Base-by-base conservation (phyloP, 768 basidiomycete genomes). In the Kondoa subrosea region DNA sequence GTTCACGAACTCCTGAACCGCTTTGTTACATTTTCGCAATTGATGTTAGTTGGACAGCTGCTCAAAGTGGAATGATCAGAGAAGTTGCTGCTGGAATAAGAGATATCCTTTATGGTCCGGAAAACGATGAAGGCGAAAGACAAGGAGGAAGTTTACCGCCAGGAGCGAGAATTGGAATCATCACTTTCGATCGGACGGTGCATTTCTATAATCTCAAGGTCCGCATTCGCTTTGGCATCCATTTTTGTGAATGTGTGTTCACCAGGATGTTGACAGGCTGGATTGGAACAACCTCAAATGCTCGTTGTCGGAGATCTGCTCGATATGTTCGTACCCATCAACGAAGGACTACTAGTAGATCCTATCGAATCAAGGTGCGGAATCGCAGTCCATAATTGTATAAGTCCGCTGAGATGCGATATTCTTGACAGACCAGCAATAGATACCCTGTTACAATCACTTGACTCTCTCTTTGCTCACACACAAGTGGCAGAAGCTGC, bases 141-240 rank as follows among this genome's bases (percentile, higher is more conserved):
- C 31, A n/a, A 17, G 63, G 59, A 57, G 56, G 56, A 40, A 66
- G 70, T 2, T 61, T 76, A 29, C 74, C 75, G 1, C 33, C 56
- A 16, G 75, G 74, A 15, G 71, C 71, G 3, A 79, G 71, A 65
- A 74, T 96, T n/a, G 87, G 85, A 1, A 85, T 99, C 70, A 68
- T 96, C 29, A 88, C 91, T 0, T 95, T 85, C 74, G 90, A 93
- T 74, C 76, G 79, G 61, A 80, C 83, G 0, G 77, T 97, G 32
- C 89, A 95, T 72, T 92, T 95, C 76, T 89, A 90, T 77, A 85
- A 92, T 75, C 80, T 97, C 69, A 84, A 86, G 74, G 93, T 80
- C 69, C 71, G 78, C 70, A 1, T 2, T 21, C 33, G n/a, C 4
- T 17, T 64, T 50, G 33, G 21, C 25, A 14, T 12, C 12, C 16